phyloP scores from a whole-genome alignment of 2,329 filamentous ascomycete species.

The Capronia coronata region DNA sequence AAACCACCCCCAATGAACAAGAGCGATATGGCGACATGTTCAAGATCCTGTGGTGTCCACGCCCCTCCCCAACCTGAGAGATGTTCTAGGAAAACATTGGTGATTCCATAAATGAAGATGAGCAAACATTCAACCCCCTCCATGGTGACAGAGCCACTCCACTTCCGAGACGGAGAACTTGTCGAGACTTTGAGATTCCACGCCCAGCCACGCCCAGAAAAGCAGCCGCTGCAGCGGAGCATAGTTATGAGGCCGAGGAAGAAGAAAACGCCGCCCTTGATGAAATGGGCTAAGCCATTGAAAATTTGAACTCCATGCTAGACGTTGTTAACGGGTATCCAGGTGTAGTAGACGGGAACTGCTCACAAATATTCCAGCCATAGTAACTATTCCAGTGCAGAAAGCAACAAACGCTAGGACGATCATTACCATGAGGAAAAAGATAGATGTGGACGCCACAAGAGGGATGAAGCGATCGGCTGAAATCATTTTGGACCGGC shows the following conservation, averaged over 20 bases:
- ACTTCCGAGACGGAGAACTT: conserved; percentile 37
- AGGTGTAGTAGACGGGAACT: background rate
- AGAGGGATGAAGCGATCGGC: background rate
- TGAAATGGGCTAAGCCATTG: conserved; percentile 72
- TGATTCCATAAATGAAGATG: conserved; percentile 73
- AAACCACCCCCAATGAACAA: conserved; percentile 78
- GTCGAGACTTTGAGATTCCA: conserved; percentile 66
- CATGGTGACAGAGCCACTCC: conserved; percentile 44
- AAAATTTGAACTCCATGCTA: conserved; percentile 53
- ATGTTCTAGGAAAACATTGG: conserved; percentile 79
- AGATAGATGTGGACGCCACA: background rate
- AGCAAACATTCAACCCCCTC: conserved; percentile 75
- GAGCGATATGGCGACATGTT: conserved; percentile 78
- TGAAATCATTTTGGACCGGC: background rate
- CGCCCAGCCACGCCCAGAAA: conserved; percentile 74
- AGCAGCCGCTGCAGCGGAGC: conserved; percentile 73
- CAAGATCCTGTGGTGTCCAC: conserved; percentile 67
- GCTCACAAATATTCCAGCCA: conserved; percentile 36
- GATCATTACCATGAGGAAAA: conserved; percentile 5
- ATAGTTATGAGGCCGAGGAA: conserved; percentile 73
- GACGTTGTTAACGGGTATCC: conserved; percentile 6
- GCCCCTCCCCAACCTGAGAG: conserved; percentile 59
- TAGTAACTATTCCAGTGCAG: conserved; percentile 24
- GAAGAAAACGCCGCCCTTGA: conserved; percentile 81
- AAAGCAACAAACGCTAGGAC: conserved; percentile 10